phyloP scores from a whole-genome alignment of 1,139 yeast genomes.

The Suhomyces bolitotheri region DNA sequence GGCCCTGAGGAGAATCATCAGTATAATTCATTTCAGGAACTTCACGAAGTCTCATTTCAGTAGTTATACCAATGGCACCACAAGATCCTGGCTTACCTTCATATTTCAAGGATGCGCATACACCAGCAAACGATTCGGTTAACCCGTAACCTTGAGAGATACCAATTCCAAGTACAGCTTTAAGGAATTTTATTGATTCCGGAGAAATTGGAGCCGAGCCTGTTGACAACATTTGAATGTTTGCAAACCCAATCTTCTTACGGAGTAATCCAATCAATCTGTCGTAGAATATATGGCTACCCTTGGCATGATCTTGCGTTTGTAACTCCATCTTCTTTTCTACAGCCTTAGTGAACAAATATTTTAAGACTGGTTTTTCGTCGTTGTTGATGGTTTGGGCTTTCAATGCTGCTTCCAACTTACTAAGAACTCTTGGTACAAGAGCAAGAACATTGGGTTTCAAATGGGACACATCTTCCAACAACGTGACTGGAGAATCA shows the following conservation, averaged over 20 bases:
- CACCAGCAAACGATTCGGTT: slow-evolving; percentile 49
- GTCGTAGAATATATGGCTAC: slow-evolving; percentile 35
- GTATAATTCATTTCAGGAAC: slow-evolving; percentile 42
- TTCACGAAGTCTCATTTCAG: slow-evolving; percentile 39
- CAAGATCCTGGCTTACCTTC: slow-evolving; percentile 45
- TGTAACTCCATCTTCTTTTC: slow-evolving; percentile 35
- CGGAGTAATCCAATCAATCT: slow-evolving; percentile 26
- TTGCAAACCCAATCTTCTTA: slow-evolving; percentile 40
- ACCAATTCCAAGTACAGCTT: slow-evolving; percentile 41
- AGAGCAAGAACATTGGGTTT: slow-evolving; percentile 30
- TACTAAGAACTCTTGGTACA: slow-evolving; percentile 27
- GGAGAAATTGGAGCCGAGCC: slow-evolving; percentile 50
- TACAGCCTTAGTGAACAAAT: slow-evolving; percentile 32
- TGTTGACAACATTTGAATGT: slow-evolving; percentile 27
- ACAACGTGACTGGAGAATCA: slow-evolving; percentile 36
- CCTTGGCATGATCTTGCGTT: slow-evolving; percentile 31
- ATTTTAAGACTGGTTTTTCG: slow-evolving; percentile 34
- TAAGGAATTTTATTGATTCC: slow-evolving; percentile 42
- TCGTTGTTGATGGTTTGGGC: slow-evolving; percentile 35
- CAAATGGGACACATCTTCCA: slow-evolving; percentile 39
- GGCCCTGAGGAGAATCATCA: slow-evolving; percentile 34
- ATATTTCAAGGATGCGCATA: slow-evolving; percentile 30
- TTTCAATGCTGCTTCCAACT: slow-evolving; percentile 26
- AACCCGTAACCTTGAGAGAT: slow-evolving; percentile 48
- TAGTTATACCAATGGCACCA: slow-evolving; percentile 36